Conservation (phyloP, 2,329 filamentous ascomycete genomes). For the Colletotrichum lindemuthianum region DNA sequence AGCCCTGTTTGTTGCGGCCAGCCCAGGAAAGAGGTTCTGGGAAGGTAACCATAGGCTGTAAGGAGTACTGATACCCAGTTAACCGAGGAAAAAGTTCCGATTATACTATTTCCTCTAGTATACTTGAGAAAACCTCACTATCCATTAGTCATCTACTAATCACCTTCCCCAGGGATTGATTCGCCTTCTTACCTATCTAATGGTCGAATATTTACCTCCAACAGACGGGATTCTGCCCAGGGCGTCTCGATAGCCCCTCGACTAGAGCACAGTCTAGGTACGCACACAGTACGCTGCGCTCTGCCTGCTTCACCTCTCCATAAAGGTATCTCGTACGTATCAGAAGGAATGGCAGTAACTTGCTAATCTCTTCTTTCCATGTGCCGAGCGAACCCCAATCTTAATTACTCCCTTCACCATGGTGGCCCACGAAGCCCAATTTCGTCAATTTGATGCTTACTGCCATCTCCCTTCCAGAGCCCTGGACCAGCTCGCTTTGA, state of each 20-base stretch:
- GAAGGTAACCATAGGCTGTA: no score
- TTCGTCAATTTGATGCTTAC: slow-evolving; percentile 23
- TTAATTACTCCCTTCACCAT: slow-evolving; percentile 11
- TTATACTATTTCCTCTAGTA: no score
- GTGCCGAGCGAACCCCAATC: slow-evolving; percentile 30
- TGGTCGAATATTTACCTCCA: no score
- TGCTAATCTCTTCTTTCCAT: slow-evolving; percentile 16
- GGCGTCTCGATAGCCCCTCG: slow-evolving; percentile 8
- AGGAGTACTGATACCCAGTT: no score
- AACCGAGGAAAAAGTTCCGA: no score
- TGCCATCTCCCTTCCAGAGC: slow-evolving; percentile 18
- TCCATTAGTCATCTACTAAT: no score
- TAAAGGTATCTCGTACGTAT: no score
- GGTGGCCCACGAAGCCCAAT: background rate
- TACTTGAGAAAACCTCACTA: no score
- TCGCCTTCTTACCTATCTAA: background rate
- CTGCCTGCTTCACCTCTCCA: no score
- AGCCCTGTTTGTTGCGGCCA: no score
- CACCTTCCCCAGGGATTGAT: slow-evolving; percentile 15
- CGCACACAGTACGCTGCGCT: slow-evolving; percentile 3
- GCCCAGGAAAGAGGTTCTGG: no score
- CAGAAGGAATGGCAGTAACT: no score
- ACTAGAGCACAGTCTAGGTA: background rate
- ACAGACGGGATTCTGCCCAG: background rate
- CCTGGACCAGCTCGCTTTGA: slow-evolving; percentile 7